Evolutionary conservation across 371 early-diverging fungal species (phyloP).

Genomic region (Enterospora canceri): DNA sequence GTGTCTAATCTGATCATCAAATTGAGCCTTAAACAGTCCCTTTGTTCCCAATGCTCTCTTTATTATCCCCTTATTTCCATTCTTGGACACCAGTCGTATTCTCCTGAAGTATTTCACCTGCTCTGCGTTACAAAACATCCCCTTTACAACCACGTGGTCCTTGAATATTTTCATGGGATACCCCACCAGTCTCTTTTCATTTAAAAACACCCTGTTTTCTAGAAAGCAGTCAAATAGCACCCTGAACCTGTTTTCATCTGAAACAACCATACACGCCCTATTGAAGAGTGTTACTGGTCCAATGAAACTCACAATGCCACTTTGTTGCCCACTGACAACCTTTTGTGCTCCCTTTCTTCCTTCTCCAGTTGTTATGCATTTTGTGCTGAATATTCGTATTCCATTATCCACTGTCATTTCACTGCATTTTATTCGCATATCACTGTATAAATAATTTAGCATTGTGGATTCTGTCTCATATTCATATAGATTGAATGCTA

Average conservation of each 20-base stretch:
- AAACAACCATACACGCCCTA: constrained; percentile 12
- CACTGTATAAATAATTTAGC: constrained; percentile 27
- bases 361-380: constrained; percentile 18
- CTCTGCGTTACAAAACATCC: constrained; percentile 52
- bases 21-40: constrained; percentile 55
- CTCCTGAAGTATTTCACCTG: constrained; percentile 54
- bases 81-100: constrained; percentile 36
- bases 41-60: constrained; percentile 53
- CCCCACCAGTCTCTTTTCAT: constrained; percentile 41
- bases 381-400: constrained; percentile 20
- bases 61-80: constrained; percentile 44
- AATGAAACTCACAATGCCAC: constrained; percentile 48
- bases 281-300: constrained; percentile 41
- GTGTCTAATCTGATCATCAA: constrained; percentile 47
- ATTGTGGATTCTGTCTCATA: constrained; percentile 36
- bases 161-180: constrained; percentile 47
- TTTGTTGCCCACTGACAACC: constrained; percentile 20
- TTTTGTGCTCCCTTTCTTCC: constrained; percentile 37
- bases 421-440: not conserved
- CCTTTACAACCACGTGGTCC: constrained; percentile 36
- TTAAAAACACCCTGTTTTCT: constrained; percentile 34
- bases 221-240: constrained; percentile 7
- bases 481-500: constrained; percentile 35
- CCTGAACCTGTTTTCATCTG: constrained; percentile 5
- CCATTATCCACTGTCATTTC: constrained; percentile 40